phyloP scores from a whole-genome alignment of 352 stramenopile species.

The Globisporangium recalcitrans region DNA sequence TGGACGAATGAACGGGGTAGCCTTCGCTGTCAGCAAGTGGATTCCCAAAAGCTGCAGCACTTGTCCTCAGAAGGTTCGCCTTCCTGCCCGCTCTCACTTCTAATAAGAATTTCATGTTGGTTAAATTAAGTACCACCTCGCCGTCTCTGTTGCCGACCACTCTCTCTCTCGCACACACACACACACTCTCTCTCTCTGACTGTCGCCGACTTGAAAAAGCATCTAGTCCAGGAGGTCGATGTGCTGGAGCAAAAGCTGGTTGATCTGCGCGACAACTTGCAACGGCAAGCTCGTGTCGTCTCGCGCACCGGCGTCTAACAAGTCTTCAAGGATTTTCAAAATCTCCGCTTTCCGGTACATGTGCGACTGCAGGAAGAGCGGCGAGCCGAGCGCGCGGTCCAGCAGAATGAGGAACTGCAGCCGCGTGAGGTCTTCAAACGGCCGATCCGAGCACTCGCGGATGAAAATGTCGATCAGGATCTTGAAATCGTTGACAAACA shows the following conservation, averaged over 20 bases:
- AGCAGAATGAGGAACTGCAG: conserved; percentile 44
- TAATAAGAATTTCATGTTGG: no score
- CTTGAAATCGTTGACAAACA: conserved; percentile 78
- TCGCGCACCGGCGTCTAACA: conserved; percentile 31
- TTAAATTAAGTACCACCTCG: no score
- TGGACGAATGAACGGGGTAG: no score
- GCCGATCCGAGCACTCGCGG: conserved; percentile 54
- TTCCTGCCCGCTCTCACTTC: no score
- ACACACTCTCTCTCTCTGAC: no score
- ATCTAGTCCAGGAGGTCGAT: conserved; percentile 56
- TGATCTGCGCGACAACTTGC: conserved; percentile 28
- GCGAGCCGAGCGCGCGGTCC: conserved; percentile 34
- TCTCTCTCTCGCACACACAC: no score
- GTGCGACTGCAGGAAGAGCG: conserved; percentile 42
- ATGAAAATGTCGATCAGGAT: conserved; percentile 64
- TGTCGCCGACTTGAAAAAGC: no score
- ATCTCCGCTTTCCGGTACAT: conserved; percentile 59
- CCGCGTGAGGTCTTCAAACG: conserved; percentile 40
- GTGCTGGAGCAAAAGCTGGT: conserved; percentile 47
- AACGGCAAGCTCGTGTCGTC: conserved; percentile 37
- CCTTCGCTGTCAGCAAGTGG: no score
- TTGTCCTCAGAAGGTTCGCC: no score
- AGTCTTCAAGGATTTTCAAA: conserved; percentile 37
- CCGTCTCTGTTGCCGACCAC: no score
- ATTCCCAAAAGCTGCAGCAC: no score